A percentile compares a stretch with the other conserved stretches of the same genome.
phyloP scores from a whole-genome alignment of 768 basidiomycete genomes.

The Trametes meyenii region DNA sequence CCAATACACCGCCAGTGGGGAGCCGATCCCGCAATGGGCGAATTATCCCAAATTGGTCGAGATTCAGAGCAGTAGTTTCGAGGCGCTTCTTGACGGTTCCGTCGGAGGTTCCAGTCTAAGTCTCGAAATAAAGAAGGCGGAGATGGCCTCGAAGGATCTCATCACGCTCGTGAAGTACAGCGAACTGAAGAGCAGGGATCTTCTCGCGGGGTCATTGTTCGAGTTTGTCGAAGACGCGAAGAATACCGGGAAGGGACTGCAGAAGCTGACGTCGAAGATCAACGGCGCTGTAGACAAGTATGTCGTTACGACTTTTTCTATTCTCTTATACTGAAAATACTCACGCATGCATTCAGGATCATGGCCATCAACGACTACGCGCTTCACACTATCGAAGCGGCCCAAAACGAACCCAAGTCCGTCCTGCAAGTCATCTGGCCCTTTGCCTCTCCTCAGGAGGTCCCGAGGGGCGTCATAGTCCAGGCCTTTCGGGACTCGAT shows the following conservation, averaged over 20 bases:
- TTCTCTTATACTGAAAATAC: not conserved
- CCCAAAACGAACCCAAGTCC: slow-evolving; percentile 34
- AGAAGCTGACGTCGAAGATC: slow-evolving; percentile 66
- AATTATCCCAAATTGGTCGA: slow-evolving; percentile 66
- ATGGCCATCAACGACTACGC: slow-evolving; percentile 78
- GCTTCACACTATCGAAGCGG: slow-evolving; percentile 53
- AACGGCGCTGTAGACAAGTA: slow-evolving; percentile 75
- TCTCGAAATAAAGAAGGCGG: slow-evolving; percentile 71
- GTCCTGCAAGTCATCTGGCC: slow-evolving; percentile 34
- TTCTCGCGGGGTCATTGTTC: slow-evolving; percentile 51
- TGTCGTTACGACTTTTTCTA: slow-evolving; percentile 27
- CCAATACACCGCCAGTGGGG: not conserved
- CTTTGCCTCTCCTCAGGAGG: slow-evolving; percentile 35
- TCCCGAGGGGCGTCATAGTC: slow-evolving; percentile 48
- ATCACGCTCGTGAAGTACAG: slow-evolving; percentile 64
- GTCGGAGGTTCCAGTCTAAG: slow-evolving; percentile 62
- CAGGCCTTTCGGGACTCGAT: slow-evolving; percentile 65
- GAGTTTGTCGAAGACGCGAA: slow-evolving; percentile 66
- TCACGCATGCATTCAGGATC: slow-evolving; percentile 48
- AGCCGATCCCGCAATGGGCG: slow-evolving; percentile 44
- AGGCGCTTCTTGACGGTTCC: slow-evolving; percentile 61
- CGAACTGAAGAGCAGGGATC: slow-evolving; percentile 60
- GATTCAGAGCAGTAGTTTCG: slow-evolving; percentile 63
- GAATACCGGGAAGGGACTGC: slow-evolving; percentile 58
- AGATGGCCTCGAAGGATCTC: slow-evolving; percentile 76